phyloP scores from a whole-genome alignment of 2,329 filamentous ascomycete genomes.

The Hymenoscyphus occultus region DNA sequence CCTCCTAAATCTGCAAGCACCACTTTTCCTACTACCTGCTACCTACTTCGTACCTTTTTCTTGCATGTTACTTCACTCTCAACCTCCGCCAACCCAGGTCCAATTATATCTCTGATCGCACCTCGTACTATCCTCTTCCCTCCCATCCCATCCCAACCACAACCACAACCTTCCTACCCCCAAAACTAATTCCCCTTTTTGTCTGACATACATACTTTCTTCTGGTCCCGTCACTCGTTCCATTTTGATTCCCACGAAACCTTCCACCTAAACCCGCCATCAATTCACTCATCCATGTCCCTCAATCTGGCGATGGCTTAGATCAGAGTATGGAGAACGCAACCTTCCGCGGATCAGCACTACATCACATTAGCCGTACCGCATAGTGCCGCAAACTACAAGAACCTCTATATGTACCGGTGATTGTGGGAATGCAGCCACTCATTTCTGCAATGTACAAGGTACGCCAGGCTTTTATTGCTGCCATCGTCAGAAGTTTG shows the following conservation, averaged over 20 bases:
- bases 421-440: conserved; percentile 41
- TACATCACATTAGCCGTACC: conserved; percentile 25
- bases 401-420: conserved; percentile 34
- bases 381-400: conserved; percentile 22
- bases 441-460: conserved; percentile 57
- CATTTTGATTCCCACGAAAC: conserved; percentile 2
- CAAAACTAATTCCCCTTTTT: conserved; percentile 1
- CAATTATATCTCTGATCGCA: not conserved
- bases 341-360: conserved; percentile 18
- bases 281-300: conserved; percentile 17
- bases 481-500: conserved; percentile 55
- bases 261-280: conserved; percentile 8
- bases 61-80: conserved; percentile 25
- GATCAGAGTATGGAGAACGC: conserved; percentile 23
- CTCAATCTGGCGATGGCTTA: not conserved
- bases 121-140: not conserved
- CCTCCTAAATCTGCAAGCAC: conserved; percentile 5
- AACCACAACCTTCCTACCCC: conserved; percentile 14
- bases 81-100: not conserved
- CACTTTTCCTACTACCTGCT: conserved; percentile 11
- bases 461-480: conserved; percentile 52
- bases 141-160: conserved; percentile 1
- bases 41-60: conserved; percentile 14
- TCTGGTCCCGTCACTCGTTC: not conserved
- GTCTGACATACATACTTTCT: conserved; percentile 6